These are phyloP conservation scores for Solanum etuberosum DNA, from an alignment of 257 asterid species.

Conservation along the genomic window DNA sequence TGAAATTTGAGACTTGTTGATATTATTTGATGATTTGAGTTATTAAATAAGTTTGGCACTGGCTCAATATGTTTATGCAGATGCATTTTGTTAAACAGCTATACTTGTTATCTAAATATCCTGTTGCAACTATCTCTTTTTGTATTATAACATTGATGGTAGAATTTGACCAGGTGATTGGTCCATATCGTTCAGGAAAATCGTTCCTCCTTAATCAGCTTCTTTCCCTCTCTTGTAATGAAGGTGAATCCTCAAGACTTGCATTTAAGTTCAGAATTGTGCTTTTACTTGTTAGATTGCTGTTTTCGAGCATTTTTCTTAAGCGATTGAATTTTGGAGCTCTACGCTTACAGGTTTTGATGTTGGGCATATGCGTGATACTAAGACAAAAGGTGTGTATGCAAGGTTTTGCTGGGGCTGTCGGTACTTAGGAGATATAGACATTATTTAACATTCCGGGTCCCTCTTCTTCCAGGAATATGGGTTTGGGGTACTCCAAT, in stretches of 20 bases:
- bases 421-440: neutral
- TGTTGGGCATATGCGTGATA: conserved; percentile 98
- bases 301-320: neutral
- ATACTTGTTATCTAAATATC: neutral
- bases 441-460: neutral
- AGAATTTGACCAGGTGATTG: conserved; percentile 57
- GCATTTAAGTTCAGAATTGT: neutral
- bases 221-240: conserved; percentile 88
- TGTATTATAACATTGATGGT: neutral
- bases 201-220: conserved; percentile 97
- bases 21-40: neutral
- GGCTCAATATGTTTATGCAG: neutral
- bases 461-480: conserved; percentile 39
- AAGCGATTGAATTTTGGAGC: neutral
- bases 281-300: neutral
- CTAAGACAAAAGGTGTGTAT: conserved; percentile 77
- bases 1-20: neutral
- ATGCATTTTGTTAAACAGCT: neutral
- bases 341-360: conserved; percentile 69
- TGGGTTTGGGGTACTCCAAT: conserved; percentile 97
- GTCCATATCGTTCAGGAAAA: conserved; percentile 98
- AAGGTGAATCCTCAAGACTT: conserved; percentile 42
- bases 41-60: neutral
- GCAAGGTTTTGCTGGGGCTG: neutral
- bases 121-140: neutral